A percentile compares a stretch with the other conserved stretches of the same genome.
These are phyloP conservation scores for Orbilia quercus DNA, from an alignment of 2,329 filamentous ascomycete species.

Conservation along the genomic window DNA sequence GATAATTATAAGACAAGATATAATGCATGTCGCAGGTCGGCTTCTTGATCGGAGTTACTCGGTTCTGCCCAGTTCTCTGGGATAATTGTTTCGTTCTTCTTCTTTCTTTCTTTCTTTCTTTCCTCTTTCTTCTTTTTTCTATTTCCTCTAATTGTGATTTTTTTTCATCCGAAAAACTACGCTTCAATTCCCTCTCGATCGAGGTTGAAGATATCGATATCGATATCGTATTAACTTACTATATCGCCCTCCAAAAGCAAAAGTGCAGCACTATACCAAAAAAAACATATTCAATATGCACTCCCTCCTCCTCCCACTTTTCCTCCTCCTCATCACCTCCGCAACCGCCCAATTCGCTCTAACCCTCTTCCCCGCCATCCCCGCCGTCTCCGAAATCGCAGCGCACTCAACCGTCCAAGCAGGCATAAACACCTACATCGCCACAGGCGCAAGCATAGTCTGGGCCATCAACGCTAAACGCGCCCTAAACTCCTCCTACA, in stretches of 20 bases:
- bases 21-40: not conserved
- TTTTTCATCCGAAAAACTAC: not conserved
- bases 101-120: not conserved
- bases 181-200: not conserved
- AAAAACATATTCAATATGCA: constrained; percentile 30
- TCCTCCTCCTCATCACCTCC: not conserved
- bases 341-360: constrained; percentile 2
- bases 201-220: not conserved
- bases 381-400: constrained; percentile 38
- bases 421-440: constrained; percentile 2
- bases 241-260: not conserved
- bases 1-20: not conserved
- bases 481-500: not conserved
- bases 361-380: constrained; percentile 41
- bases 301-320: constrained; percentile 13
- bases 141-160: not conserved
- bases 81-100: not conserved
- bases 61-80: not conserved
- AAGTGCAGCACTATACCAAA: not conserved
- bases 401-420: constrained; percentile 20
- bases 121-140: not conserved
- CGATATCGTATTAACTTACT: not conserved
- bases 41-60: not conserved
- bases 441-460: constrained; percentile 22
- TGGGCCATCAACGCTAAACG: constrained; percentile 23